A percentile compares a stretch with the other conserved stretches of the same genome.
Evolutionary conservation across 108 stramenopile genomes (phyloP).

Genomic region (Phaeodactylum tricornutum): DNA sequence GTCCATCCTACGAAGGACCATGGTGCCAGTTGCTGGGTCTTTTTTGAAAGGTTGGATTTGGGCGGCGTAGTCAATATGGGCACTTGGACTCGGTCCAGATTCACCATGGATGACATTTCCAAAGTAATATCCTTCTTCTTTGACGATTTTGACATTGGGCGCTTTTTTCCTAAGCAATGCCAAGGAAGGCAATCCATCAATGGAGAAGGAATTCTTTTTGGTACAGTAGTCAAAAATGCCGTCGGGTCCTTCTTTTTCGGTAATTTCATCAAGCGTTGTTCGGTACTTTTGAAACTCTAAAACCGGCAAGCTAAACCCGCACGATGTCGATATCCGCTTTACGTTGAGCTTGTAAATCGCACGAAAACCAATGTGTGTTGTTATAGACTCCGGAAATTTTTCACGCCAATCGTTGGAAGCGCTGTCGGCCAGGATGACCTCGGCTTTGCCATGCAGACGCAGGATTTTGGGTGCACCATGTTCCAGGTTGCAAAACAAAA

Average conservation of each 20-base stretch:
- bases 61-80: no score
- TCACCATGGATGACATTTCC: no score
- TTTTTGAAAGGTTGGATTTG: no score
- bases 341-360: constrained; percentile 7
- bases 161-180: constrained; percentile 13
- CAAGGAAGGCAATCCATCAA: constrained; percentile 34
- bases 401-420: no score
- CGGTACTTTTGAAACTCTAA: constrained; percentile 29
- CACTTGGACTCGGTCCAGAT: no score
- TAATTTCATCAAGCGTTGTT: constrained; percentile 17
- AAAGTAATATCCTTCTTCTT: no score
- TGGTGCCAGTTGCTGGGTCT: no score
- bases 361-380: constrained; percentile 1
- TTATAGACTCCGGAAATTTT: constrained; percentile 29
- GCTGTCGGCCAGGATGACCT: no score
- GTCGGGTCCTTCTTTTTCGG: constrained; percentile 11
- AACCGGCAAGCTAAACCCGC: constrained; percentile 32
- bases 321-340: constrained; percentile 23
- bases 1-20: no score
- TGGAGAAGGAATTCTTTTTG: constrained; percentile 32
- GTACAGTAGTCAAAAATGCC: constrained; percentile 24
- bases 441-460: no score
- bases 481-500: constrained; percentile 33
- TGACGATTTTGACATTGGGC: no score
- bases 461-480: no score